phyloP scores from a whole-genome alignment of 257 asterid genomes.

The Solanum chaucha region DNA sequence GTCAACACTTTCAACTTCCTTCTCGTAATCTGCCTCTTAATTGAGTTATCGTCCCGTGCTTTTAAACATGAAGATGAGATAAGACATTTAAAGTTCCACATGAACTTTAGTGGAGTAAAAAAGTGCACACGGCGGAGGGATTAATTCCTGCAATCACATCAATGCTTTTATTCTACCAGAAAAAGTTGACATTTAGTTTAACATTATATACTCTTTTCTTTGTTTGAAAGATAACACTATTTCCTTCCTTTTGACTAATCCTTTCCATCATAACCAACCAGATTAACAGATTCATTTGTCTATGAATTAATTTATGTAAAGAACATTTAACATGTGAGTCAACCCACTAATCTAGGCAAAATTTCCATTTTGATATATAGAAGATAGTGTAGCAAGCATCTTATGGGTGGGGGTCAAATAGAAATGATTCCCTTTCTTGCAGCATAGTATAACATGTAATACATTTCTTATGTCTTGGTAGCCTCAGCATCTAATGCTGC shows the following conservation, averaged over 20 bases:
- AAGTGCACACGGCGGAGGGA: not conserved
- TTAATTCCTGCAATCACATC: conserved; percentile 10
- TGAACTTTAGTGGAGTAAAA: no score
- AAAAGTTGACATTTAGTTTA: not conserved
- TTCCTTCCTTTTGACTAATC: not conserved
- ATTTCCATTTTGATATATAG: not conserved
- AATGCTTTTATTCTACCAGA: not conserved
- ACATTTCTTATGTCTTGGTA: not conserved
- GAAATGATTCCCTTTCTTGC: not conserved
- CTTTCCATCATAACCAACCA: not conserved
- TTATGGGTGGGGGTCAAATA: not conserved
- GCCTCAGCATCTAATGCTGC: not conserved
- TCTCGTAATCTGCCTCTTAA: no score
- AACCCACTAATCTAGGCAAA: not conserved
- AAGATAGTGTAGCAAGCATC: not conserved
- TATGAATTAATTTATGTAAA: not conserved
- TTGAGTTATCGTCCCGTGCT: no score
- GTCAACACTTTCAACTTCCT: no score
- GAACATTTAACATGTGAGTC: conserved; percentile 3
- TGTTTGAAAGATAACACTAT: not conserved
- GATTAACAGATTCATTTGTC: not conserved
- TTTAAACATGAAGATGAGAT: no score
- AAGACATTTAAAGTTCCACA: no score
- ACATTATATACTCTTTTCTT: not conserved
- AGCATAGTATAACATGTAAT: conserved; percentile 1